Evolutionary conservation across 768 basidiomycete genomes (phyloP).

Genomic region (Kwoniella shandongensis): DNA sequence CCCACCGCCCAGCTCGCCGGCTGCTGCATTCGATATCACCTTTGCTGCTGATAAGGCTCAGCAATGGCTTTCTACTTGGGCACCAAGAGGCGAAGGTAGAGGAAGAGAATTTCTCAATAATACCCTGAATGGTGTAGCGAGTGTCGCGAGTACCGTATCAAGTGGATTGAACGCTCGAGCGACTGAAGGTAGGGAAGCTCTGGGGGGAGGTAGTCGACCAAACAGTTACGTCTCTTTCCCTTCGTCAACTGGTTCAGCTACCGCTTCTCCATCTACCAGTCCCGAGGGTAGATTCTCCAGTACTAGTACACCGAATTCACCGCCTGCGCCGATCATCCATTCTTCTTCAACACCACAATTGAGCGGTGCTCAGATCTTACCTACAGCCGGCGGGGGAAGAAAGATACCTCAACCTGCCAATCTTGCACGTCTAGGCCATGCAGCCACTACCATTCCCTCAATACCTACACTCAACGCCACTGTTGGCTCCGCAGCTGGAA

Average conservation of each 20-base stretch:
- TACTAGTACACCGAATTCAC: slow-evolving; percentile 5
- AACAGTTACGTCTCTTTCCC: slow-evolving; percentile 12
- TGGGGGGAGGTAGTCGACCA: slow-evolving; percentile 12
- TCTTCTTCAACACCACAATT: slow-evolving; percentile 27
- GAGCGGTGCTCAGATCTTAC: neutral
- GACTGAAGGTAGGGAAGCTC: slow-evolving; percentile 13
- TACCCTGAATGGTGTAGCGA: slow-evolving; percentile 41
- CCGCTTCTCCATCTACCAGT: slow-evolving; percentile 5
- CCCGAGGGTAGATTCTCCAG: slow-evolving; percentile 8
- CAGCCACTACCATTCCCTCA: slow-evolving; percentile 11
- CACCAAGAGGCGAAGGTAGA: slow-evolving; percentile 44
- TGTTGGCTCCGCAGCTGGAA: slow-evolving; percentile 22
- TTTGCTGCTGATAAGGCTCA: slow-evolving; percentile 35
- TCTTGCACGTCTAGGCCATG: slow-evolving; percentile 28
- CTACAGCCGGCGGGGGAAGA: slow-evolving; percentile 1
- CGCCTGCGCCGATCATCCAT: slow-evolving; percentile 23
- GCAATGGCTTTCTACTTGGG: slow-evolving; percentile 45
- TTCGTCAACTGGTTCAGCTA: neutral
- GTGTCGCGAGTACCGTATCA: slow-evolving; percentile 38
- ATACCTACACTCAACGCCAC: slow-evolving; percentile 6
- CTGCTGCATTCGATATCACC: slow-evolving; percentile 19
- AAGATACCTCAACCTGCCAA: slow-evolving; percentile 42
- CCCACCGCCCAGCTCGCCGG: too few species aligned
- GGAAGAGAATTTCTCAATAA: slow-evolving; percentile 35
- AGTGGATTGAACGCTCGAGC: slow-evolving; percentile 26